Evolutionary conservation across 306 rosid species (phyloP).

Genomic region (Malus fusca): DNA sequence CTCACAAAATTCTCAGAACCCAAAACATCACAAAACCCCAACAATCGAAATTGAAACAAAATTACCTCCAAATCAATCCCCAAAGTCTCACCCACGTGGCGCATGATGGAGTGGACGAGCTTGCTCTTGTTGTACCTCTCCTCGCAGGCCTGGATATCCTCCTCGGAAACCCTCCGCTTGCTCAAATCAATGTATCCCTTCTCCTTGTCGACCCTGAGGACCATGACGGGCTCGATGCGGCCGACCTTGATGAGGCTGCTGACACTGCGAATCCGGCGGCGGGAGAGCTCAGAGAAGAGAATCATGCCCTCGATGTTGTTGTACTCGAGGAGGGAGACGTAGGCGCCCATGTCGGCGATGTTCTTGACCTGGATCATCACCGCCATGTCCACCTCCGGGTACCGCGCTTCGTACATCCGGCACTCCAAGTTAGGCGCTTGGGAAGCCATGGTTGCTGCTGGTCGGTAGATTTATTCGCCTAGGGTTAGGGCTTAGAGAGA

Average conservation of each 20-base stretch:
- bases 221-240: slow-evolving; percentile 95
- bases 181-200: slow-evolving; percentile 96
- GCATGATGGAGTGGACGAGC: slow-evolving; percentile 95
- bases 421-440: slow-evolving; percentile 68
- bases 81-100: slow-evolving; percentile 86
- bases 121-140: slow-evolving; percentile 97
- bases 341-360: slow-evolving; percentile 98
- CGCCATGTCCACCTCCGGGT: slow-evolving; percentile 97
- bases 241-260: slow-evolving; percentile 87
- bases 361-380: slow-evolving; percentile 96
- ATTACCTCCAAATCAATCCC: slow-evolving; percentile 71
- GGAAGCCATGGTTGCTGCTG: slow-evolving; percentile 28
- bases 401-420: slow-evolving; percentile 86
- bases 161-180: slow-evolving; percentile 90
- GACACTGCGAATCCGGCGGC: slow-evolving; percentile 91
- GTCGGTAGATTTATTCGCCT: neutral
- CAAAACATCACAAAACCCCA: neutral
- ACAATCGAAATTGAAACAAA: neutral
- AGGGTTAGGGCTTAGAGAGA: neutral
- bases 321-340: slow-evolving; percentile 91
- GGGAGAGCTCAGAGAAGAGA: slow-evolving; percentile 91
- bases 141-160: slow-evolving; percentile 78
- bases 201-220: slow-evolving; percentile 86
- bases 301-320: slow-evolving; percentile 98
- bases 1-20: neutral